Conservation (phyloP, 2,329 filamentous ascomycete species). For the Penicillium oxalicum region DNA sequence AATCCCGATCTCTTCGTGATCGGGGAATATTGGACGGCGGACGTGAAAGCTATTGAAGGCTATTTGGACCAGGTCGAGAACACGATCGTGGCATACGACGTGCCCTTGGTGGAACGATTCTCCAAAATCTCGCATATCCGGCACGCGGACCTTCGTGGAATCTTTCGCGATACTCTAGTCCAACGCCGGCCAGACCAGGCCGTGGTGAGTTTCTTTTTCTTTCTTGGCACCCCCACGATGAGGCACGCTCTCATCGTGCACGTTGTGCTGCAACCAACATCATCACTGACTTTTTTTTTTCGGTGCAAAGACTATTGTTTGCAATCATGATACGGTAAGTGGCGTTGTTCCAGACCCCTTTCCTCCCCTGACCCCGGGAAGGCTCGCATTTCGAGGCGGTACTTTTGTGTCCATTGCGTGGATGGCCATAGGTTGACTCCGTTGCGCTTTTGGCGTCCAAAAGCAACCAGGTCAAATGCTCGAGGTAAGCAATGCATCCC, state of each 20-base stretch:
- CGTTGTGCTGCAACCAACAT: neutral
- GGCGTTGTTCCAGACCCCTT: neutral
- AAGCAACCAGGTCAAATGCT: slow-evolving; percentile 58
- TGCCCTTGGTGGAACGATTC: slow-evolving; percentile 64
- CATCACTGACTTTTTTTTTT: slow-evolving; percentile 3
- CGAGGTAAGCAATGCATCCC: slow-evolving; percentile 35
- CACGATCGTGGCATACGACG: slow-evolving; percentile 60
- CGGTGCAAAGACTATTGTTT: slow-evolving; percentile 13
- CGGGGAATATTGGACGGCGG: slow-evolving; percentile 63
- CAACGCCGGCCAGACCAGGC: slow-evolving; percentile 49
- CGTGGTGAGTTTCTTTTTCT: slow-evolving; percentile 10
- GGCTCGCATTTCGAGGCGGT: neutral
- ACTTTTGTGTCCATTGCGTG: neutral
- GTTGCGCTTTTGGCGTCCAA: slow-evolving; percentile 13
- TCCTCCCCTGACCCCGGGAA: too few species aligned
- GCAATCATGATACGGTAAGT: slow-evolving; percentile 22
- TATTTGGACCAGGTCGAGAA: slow-evolving; percentile 56
- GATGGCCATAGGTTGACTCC: neutral
- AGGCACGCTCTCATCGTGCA: neutral
- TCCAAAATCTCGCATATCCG: slow-evolving; percentile 52
- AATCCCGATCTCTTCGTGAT: slow-evolving; percentile 58
- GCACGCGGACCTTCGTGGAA: slow-evolving; percentile 55
- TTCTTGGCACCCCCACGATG: neutral
- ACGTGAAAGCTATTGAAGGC: slow-evolving; percentile 49
- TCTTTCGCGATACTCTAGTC: slow-evolving; percentile 59